phyloP scores from a whole-genome alignment of 2,329 filamentous ascomycete species.

The Ceratocystis diversiconidia region DNA sequence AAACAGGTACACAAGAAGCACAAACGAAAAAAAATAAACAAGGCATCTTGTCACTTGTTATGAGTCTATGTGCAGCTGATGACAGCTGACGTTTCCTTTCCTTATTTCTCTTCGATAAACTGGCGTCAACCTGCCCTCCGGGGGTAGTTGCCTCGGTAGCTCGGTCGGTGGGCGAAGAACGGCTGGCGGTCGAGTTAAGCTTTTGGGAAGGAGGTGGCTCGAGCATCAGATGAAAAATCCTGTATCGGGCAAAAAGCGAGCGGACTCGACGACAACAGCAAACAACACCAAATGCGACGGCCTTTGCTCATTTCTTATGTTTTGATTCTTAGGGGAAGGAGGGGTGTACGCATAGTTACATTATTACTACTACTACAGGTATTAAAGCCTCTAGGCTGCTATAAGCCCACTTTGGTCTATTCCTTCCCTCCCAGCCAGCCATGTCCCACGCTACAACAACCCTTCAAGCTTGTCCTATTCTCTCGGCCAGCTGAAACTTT shows the following conservation, averaged over 20 bases:
- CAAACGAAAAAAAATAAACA: not conserved
- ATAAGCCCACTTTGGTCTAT: not conserved
- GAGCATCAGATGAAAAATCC: constrained; percentile 6
- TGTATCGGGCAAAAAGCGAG: not conserved
- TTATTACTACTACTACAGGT: not conserved
- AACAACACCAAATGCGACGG: not conserved
- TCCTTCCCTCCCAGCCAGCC: not conserved
- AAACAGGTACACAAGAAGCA: not conserved
- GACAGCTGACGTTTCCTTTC: not conserved
- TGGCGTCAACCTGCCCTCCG: not conserved
- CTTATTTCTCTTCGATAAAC: not conserved
- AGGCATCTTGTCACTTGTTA: not conserved
- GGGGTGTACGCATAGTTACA: no score
- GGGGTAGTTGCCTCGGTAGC: not conserved
- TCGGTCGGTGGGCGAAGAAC: not conserved
- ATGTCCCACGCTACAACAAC: not conserved
- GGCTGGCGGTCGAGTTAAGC: not conserved
- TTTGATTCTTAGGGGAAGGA: not conserved
- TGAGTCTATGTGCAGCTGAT: not conserved
- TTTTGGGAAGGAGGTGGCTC: constrained; percentile 4
- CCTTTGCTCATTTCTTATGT: not conserved
- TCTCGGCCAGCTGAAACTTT: not conserved
- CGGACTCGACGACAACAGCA: not conserved
- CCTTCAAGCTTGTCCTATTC: not conserved
- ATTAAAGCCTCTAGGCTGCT: not conserved